Conservation (phyloP, 1,284 basidiomycete species). For the Vanrija sp. region DNA sequence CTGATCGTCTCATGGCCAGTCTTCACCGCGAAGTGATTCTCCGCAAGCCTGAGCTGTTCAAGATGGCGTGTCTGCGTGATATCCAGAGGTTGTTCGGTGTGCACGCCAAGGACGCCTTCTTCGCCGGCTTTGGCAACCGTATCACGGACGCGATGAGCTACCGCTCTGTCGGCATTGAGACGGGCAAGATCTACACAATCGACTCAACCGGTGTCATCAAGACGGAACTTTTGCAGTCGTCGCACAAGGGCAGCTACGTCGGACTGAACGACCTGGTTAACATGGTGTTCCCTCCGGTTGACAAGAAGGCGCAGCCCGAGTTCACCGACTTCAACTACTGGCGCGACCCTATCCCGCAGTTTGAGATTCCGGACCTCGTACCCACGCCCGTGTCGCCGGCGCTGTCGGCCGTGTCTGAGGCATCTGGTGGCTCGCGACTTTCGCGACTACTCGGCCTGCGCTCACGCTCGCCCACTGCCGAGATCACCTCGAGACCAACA, state of each 20-base stretch:
- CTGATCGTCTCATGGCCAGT: constrained; percentile 90
- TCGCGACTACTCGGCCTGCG: constrained; percentile 47
- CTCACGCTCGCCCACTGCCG: constrained; percentile 17
- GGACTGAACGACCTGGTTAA: constrained; percentile 93
- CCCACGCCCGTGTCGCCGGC: constrained; percentile 78
- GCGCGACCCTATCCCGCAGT: constrained; percentile 73
- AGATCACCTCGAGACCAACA: constrained; percentile 51
- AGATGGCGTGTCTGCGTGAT: constrained; percentile 98
- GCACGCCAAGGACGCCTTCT: constrained; percentile 68
- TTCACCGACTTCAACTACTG: constrained; percentile 98
- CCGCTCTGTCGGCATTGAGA: constrained; percentile 89
- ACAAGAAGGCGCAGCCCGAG: constrained; percentile 79
- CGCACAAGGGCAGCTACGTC: constrained; percentile 74
- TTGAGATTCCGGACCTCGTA: constrained; percentile 75
- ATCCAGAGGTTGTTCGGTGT: constrained; percentile 88
- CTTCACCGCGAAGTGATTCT: constrained; percentile 96
- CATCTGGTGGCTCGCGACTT: constrained; percentile 61
- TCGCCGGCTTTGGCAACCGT: constrained; percentile 96
- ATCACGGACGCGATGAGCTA: constrained; percentile 98
- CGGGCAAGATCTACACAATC: constrained; percentile 95
- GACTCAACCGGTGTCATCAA: constrained; percentile 94
- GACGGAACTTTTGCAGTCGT: constrained; percentile 91
- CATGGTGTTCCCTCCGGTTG: constrained; percentile 97
- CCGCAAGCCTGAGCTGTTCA: constrained; percentile 98
- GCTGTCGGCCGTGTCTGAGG: constrained; percentile 84